These are phyloP conservation scores for Fusarium redolens DNA, from an alignment of 2,329 filamentous ascomycete species.

Conservation along the genomic window DNA sequence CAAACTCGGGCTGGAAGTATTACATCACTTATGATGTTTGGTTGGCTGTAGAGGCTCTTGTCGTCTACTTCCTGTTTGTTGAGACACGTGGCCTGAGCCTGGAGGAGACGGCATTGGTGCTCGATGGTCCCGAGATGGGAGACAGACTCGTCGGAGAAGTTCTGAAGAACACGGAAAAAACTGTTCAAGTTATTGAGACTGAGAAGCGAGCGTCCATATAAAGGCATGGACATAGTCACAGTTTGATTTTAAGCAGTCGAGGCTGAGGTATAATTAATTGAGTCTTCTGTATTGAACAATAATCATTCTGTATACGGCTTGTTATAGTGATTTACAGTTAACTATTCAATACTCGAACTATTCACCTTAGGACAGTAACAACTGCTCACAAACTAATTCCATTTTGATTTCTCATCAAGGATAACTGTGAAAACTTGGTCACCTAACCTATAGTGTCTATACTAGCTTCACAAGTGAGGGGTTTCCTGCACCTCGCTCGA, in stretches of 20 bases:
- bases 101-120: constrained; percentile 11
- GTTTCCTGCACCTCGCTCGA: neutral
- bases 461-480: neutral
- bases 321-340: no score
- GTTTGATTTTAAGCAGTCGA: no score
- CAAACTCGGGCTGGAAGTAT: constrained; percentile 8
- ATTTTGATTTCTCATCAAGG: fast-evolving
- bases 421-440: fast-evolving
- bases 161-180: constrained; percentile 3
- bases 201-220: neutral
- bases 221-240: fast-evolving
- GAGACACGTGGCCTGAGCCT: constrained; percentile 4
- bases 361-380: no score
- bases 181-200: constrained; percentile 3
- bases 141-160: constrained; percentile 16
- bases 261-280: neutral
- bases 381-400: neutral
- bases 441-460: neutral
- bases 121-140: constrained; percentile 51
- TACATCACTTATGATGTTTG: constrained; percentile 18
- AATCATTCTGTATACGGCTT: neutral
- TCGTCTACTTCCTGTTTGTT: constrained; percentile 19
- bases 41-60: constrained; percentile 6
- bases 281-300: fast-evolving
- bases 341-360: neutral